These are phyloP conservation scores for Russula earlei DNA, from an alignment of 768 basidiomycete genomes.

Conservation along the genomic window DNA sequence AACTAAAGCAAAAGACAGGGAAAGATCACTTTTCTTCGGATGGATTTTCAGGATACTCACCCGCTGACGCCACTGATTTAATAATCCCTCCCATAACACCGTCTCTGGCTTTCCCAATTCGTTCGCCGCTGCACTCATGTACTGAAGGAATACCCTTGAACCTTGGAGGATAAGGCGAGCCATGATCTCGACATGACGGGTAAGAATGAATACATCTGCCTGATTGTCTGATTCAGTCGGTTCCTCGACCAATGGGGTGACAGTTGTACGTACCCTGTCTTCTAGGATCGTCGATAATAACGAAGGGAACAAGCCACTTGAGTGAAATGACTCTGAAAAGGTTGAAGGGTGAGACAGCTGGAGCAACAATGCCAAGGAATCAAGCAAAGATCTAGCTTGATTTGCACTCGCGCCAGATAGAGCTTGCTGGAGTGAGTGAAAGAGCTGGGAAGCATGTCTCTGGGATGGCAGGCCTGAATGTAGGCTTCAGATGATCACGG, in stretches of 20 bases:
- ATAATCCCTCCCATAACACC: constrained; percentile 50
- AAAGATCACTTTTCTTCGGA: neutral
- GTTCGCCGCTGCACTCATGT: constrained; percentile 55
- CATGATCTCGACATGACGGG: constrained; percentile 65
- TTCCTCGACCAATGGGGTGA: constrained; percentile 5
- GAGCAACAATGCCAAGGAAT: constrained; percentile 46
- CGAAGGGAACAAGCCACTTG: constrained; percentile 60
- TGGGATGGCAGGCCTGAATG: constrained; percentile 23
- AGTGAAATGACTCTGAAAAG: constrained; percentile 70
- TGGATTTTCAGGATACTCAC: constrained; percentile 33
- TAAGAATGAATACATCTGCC: constrained; percentile 39
- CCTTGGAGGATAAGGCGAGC: constrained; percentile 65
- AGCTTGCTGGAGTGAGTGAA: constrained; percentile 45
- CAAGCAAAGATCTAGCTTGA: constrained; percentile 59
- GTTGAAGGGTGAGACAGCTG: constrained; percentile 51
- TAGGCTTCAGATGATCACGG: neutral
- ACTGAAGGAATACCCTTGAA: constrained; percentile 55
- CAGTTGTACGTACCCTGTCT: constrained; percentile 44
- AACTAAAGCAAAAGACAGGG: constrained; percentile 43
- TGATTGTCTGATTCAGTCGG: constrained; percentile 19
- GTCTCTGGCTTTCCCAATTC: constrained; percentile 39
- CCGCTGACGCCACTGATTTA: constrained; percentile 79
- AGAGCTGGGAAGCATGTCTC: constrained; percentile 47
- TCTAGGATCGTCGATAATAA: constrained; percentile 51
- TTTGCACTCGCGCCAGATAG: constrained; percentile 40